Base-by-base conservation (phyloP, 345 rosid species). In the Bruguiera gymnorhiza region DNA sequence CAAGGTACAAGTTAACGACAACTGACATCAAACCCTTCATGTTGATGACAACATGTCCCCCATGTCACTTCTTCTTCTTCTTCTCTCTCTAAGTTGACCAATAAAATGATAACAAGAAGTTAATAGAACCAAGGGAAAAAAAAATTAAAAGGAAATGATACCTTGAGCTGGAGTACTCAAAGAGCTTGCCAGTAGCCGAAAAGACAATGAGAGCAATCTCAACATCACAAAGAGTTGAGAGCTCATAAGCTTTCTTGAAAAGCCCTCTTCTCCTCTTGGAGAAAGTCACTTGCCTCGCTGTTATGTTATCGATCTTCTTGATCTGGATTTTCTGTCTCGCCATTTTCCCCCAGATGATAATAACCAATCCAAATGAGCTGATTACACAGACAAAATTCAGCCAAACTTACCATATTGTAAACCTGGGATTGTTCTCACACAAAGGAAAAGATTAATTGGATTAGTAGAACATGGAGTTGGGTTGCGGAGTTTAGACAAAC, bases 261-360 rank as follows among this genome's bases (percentile, higher is more conserved):
- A 83, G 75, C 32, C 86, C 84, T 59, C 71, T 78, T 58, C 84
- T 76, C 53, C 86, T 78, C 72, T 83, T 83, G 4, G 84, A 83
- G 66, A 80, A 83, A 5, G 84, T 83, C 5, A 83, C 84, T 54
- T 83, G 87, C 64, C 87, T 81, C 2, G 81, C 84, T 29, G 84
- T 65, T 3, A 19, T 60, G 73, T 81, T 83, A 50, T 69, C 83
- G 21, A 83, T 81, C 66, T 79, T 83, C 78, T 76, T 81, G 61
- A 83, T 83, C 83, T 79, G 69, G 60, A 83, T 83, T 65, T 81
- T 81, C 77, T 74, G 61, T 59, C 87, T 77, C 34, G 83, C 70
- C 87, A 83, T 83, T 74, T 66, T 65, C 31, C 54, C 30, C 36
- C 13, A 6, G 1, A 30, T 1, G 2, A 26, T 3, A 27, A 63